Base-by-base conservation (phyloP, 768 basidiomycete species). In the Tephrocybe rancida region DNA sequence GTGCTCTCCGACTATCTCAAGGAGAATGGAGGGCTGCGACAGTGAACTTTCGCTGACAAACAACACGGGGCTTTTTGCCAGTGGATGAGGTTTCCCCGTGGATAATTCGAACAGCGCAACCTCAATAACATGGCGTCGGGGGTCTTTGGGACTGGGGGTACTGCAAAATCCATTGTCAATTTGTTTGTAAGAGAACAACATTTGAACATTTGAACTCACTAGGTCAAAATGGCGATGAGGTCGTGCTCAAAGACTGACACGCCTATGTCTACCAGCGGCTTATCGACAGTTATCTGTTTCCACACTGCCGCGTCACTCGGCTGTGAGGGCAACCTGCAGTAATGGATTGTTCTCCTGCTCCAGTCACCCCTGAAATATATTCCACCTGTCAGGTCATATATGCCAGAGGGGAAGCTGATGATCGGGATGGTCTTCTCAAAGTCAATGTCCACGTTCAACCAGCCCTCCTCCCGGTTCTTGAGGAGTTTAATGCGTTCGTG, bases 231-330 rank as follows among this genome's bases (percentile, higher is more conserved):
- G 5, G 68, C 76, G 18, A 78, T 64, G 24, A 80, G 60, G 59
- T 80, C 73, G 44, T 78, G 76, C 52, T 78, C 76, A 26, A 71
- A 67, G 3, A 77, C 59, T 26, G 71, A 67, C 25, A 78, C 57
- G 6, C 75, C 76, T 52, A 80, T 71, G 53, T 78, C 77, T 19
- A 80, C 64, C 42, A 77, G 66, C 13, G 54, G 60, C 5, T 65
- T 60, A 5, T 65, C 58, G 14, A 70, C 53, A 19, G 56, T 34
- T 11, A 77, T 61, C 27, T 21, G 52, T 35, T 55, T 65, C 73
- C 73, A 76, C n/a, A 51, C 45, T 1, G 60, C 25, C 7, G 58
- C 50, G 25, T 73, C 66, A 10, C 53, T 57, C 3, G 59, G 50
- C 21, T 32, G 52, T 18, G 60, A 65, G 3, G 77, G 76, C 0